phyloP scores from a whole-genome alignment of 2,329 filamentous ascomycete genomes.

The Ophiocordyceps robertsii region DNA sequence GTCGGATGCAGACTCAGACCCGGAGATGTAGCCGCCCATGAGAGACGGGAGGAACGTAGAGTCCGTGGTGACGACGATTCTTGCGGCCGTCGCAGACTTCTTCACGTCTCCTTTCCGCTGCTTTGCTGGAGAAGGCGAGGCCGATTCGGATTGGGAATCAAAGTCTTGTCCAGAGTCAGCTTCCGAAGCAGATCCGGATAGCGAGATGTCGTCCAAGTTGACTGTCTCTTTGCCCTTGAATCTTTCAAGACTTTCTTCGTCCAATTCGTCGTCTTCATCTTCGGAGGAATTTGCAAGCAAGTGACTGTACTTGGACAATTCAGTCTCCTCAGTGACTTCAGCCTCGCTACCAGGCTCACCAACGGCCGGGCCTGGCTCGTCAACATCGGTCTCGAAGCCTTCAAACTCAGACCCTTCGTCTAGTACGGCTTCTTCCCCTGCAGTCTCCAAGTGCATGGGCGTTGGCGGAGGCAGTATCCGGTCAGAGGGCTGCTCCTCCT shows the following conservation, averaged over 20 bases:
- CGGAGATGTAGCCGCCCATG: constrained; percentile 69
- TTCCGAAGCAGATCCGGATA: constrained; percentile 19
- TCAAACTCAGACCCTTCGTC: constrained; percentile 22
- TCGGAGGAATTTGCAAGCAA: constrained; percentile 30
- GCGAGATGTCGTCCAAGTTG: constrained; percentile 25
- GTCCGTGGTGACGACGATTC: constrained; percentile 11
- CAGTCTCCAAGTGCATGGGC: constrained; percentile 2
- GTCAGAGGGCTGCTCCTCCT: constrained; percentile 15
- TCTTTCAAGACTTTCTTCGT: constrained; percentile 15
- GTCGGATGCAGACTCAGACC: constrained; percentile 57
- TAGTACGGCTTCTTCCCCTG: constrained; percentile 6
- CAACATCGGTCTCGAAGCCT: constrained; percentile 18
- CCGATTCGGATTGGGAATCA: constrained; percentile 11
- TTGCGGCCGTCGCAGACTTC: constrained; percentile 6
- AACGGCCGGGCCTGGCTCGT: constrained; percentile 10
- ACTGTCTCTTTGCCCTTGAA: constrained; percentile 20
- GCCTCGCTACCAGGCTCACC: constrained; percentile 12
- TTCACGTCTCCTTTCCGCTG: constrained; percentile 7
- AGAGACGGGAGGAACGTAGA: constrained; percentile 62
- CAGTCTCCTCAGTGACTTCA: constrained; percentile 18
- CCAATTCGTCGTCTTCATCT: constrained; percentile 24
- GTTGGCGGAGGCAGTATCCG: constrained; percentile 2
- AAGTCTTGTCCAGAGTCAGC: constrained; percentile 11
- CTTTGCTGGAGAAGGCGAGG: constrained; percentile 14
- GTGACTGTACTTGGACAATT: constrained; percentile 27